A percentile compares a stretch with the other conserved stretches of the same genome.
Evolutionary conservation across 2,329 filamentous ascomycete genomes (phyloP).

Genomic region (Helotiales sp.): DNA sequence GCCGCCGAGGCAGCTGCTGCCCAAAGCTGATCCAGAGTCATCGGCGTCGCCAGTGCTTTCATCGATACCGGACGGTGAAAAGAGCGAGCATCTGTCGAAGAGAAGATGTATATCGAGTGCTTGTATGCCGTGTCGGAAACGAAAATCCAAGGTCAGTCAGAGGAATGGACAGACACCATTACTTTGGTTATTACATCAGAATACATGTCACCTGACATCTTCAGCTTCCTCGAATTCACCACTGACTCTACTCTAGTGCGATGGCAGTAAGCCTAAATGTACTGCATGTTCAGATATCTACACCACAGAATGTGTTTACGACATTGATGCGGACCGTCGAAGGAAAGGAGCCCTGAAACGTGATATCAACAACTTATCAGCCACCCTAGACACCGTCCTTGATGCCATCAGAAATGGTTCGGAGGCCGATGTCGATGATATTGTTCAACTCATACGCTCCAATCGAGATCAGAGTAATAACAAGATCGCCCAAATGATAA

Average conservation of each 20-base stretch:
- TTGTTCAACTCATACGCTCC: constrained; percentile 4
- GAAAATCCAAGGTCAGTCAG: constrained; percentile 24
- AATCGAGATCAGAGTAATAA: constrained; percentile 2
- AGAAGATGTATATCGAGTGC: constrained; percentile 21
- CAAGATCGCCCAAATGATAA: constrained; percentile 4
- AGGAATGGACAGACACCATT: background rate
- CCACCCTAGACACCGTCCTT: constrained; percentile 19
- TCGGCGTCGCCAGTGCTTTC: constrained; percentile 2
- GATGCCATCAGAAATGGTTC: constrained; percentile 44
- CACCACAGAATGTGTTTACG: constrained; percentile 49
- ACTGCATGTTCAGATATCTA: constrained; percentile 52
- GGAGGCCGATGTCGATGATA: constrained; percentile 41
- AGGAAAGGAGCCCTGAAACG: constrained; percentile 43
- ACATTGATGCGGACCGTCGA: constrained; percentile 47
- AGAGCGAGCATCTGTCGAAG: constrained; percentile 7
- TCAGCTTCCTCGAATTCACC: background rate
- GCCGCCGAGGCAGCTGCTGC: constrained; percentile 4
- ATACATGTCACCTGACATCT: background rate
- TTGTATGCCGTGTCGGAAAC: constrained; percentile 26
- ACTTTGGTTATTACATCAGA: background rate
- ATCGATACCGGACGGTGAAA: background rate
- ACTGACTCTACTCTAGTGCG: constrained; percentile 40
- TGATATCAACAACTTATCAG: constrained; percentile 32
- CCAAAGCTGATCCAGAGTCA: constrained; percentile 7
- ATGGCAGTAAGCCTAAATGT: constrained; percentile 47